phyloP scores from a whole-genome alignment of 345 rosid species.

The Citrus sinensis region DNA sequence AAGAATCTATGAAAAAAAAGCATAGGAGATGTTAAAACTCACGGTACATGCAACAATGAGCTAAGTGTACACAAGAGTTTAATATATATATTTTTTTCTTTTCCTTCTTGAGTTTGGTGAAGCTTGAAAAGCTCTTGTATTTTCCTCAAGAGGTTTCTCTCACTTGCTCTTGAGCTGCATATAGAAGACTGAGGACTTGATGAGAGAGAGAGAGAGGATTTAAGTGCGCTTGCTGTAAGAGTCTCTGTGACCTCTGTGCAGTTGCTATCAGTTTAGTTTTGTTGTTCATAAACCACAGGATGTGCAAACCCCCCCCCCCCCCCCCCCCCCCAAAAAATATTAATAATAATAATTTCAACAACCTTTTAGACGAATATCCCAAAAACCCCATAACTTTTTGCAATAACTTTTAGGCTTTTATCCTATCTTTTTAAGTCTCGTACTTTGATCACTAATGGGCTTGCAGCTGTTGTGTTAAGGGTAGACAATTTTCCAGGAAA shows the following conservation, averaged over 20 bases:
- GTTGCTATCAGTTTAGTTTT: constrained; percentile 17
- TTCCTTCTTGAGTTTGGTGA: neutral
- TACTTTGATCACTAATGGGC: too few relatives aligned
- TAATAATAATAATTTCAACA: neutral
- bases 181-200: neutral
- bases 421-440: too few relatives aligned
- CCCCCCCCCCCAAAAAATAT: neutral
- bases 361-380: constrained; percentile 11
- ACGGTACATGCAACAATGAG: constrained; percentile 22
- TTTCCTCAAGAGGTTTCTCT: neutral
- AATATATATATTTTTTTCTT: too few relatives aligned
- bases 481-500: too few relatives aligned
- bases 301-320: neutral
- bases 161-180: neutral
- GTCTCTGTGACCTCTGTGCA: constrained; percentile 17
- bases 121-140: neutral
- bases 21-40: neutral
- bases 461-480: too few relatives aligned
- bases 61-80: neutral
- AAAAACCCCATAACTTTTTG: constrained; percentile 2
- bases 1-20: neutral
- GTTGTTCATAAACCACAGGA: constrained; percentile 9
- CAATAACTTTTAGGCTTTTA: neutral
- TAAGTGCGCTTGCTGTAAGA: constrained; percentile 15
- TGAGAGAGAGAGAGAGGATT: neutral